These are phyloP conservation scores for Aspergillus sp. DNA, from an alignment of 2,329 filamentous ascomycete genomes.

Conservation along the genomic window DNA sequence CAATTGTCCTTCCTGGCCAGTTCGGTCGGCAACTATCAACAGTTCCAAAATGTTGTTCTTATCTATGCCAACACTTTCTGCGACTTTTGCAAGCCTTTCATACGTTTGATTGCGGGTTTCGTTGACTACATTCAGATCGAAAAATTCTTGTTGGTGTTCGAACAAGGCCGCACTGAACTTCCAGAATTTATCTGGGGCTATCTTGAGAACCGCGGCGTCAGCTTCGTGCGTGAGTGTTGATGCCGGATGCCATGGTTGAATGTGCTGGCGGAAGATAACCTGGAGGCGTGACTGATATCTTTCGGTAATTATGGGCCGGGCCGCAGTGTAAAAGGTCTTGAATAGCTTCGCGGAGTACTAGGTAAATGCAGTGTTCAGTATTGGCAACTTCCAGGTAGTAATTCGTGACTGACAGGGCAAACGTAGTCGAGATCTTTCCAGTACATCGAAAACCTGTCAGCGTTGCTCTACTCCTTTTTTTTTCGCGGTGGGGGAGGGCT, in stretches of 20 bases:
- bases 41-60: constrained; percentile 68
- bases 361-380: constrained; percentile 18
- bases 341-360: constrained; percentile 70
- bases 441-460: neutral
- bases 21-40: constrained; percentile 68
- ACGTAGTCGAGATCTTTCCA: constrained; percentile 77
- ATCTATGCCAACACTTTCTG: constrained; percentile 64
- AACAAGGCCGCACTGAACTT: constrained; percentile 71
- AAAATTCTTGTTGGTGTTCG: constrained; percentile 71
- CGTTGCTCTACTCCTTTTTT: too few species aligned
- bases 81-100: constrained; percentile 72
- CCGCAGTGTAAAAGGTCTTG: constrained; percentile 67
- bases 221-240: constrained; percentile 73
- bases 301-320: constrained; percentile 63
- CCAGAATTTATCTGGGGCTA: constrained; percentile 74
- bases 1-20: constrained; percentile 64
- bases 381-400: neutral
- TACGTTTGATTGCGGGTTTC: constrained; percentile 87
- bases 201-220: constrained; percentile 72
- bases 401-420: constrained; percentile 59
- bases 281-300: constrained; percentile 64
- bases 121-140: constrained; percentile 79
- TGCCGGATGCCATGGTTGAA: constrained; percentile 93
- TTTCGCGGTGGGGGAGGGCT: neutral
- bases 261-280: constrained; percentile 84